phyloP scores from a whole-genome alignment of 1,284 basidiomycete species.

The Ganoderma leucocontextum region DNA sequence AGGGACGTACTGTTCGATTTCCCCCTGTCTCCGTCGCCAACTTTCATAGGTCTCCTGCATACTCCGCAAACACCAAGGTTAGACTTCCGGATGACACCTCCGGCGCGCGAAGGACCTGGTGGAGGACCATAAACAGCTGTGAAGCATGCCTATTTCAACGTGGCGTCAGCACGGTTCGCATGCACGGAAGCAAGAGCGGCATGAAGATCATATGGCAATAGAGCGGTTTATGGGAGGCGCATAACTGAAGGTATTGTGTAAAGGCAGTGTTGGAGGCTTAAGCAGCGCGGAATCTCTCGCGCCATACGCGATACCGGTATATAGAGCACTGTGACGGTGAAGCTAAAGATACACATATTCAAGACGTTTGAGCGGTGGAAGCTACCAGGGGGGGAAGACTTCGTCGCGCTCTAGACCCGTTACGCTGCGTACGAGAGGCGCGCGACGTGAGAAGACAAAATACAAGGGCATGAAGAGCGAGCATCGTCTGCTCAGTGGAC shows the following conservation, averaged over 20 bases:
- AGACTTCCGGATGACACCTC: constrained; percentile 67
- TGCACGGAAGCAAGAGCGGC: background rate
- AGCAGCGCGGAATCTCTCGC: background rate
- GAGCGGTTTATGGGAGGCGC: background rate
- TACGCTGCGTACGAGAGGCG: constrained; percentile 5
- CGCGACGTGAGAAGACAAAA: constrained; percentile 13
- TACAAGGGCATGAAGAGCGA: constrained; percentile 6
- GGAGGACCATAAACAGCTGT: constrained; percentile 93
- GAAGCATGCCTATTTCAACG: constrained; percentile 82
- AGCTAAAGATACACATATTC: background rate
- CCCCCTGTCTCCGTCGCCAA: constrained; percentile 82
- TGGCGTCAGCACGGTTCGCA: constrained; percentile 8
- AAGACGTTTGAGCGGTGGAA: background rate
- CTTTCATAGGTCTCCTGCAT: constrained; percentile 93
- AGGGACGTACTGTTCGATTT: constrained; percentile 85
- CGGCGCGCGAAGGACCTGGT: constrained; percentile 63
- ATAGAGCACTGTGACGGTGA: background rate
- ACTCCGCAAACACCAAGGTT: constrained; percentile 96
- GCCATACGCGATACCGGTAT: background rate
- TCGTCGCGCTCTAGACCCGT: background rate
- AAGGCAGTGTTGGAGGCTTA: background rate
- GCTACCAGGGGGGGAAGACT: background rate
- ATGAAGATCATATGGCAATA: background rate
- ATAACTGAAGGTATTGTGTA: background rate
- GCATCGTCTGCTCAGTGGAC: background rate